Conservation (phyloP, 2,329 filamentous ascomycete species). For the Cercospora berteroae region DNA sequence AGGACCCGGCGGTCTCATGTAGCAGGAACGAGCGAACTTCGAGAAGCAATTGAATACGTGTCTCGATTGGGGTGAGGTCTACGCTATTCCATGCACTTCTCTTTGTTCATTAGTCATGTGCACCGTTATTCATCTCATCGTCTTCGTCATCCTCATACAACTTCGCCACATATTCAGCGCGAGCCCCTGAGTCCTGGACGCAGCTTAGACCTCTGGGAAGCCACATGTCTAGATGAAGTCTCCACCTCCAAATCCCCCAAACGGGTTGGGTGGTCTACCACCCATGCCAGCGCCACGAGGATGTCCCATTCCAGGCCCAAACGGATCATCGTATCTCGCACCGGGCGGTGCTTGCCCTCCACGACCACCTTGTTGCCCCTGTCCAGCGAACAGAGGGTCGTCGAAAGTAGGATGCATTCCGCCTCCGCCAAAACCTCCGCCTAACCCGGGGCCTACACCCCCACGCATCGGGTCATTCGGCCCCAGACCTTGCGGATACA, state of each 20-base stretch:
- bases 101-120: not conserved
- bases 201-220: not conserved
- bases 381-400: conserved; percentile 73
- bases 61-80: not conserved
- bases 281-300: conserved; percentile 48
- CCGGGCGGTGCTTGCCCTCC: conserved; percentile 72
- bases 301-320: conserved; percentile 58
- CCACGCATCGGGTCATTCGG: conserved; percentile 78
- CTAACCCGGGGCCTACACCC: conserved; percentile 56
- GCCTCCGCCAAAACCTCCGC: conserved; percentile 54
- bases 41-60: not conserved
- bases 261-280: conserved; percentile 55
- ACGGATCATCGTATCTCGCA: conserved; percentile 86
- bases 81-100: not conserved
- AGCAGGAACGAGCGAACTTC: not conserved
- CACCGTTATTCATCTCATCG: not conserved
- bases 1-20: not conserved
- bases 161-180: not conserved
- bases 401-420: conserved; percentile 98
- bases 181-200: not conserved
- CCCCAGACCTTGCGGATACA: conserved; percentile 82
- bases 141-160: not conserved
- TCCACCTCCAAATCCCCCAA: conserved; percentile 59
- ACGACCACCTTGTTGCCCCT: conserved; percentile 37
- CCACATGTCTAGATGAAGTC: conserved; percentile 52